phyloP scores from a whole-genome alignment of 371 early-diverging fungal genomes.

The Syncephalis plumigaleata region DNA sequence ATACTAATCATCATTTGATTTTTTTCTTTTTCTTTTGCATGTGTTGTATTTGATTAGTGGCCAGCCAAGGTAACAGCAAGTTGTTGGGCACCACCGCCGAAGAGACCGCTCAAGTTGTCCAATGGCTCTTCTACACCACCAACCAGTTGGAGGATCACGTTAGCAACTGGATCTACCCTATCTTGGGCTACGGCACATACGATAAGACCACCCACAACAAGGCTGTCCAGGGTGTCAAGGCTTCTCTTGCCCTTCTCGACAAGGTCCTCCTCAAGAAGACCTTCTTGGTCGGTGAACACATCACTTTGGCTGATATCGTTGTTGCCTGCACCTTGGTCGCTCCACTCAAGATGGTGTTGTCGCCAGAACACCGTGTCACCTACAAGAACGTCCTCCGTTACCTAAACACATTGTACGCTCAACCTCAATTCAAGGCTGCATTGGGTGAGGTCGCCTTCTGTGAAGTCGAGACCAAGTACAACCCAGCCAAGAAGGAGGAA shows the following conservation, averaged over 20 bases:
- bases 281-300: conserved; percentile 77
- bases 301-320: conserved; percentile 81
- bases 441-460: conserved; percentile 44
- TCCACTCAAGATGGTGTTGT: conserved; percentile 38
- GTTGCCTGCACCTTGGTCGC: conserved; percentile 35
- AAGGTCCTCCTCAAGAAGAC: conserved; percentile 57
- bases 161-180: conserved; percentile 41
- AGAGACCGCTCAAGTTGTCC: conserved; percentile 62
- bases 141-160: conserved; percentile 26
- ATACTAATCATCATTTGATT: too few species aligned
- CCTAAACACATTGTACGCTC: conserved; percentile 27
- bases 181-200: conserved; percentile 38
- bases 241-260: conserved; percentile 48
- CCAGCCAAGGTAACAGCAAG: conserved; percentile 31
- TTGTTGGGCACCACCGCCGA: conserved; percentile 44
- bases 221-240: conserved; percentile 41
- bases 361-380: conserved; percentile 46
- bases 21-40: too few species aligned
- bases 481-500: conserved; percentile 19
- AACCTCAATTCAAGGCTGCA: conserved; percentile 63
- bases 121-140: conserved; percentile 61
- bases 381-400: conserved; percentile 70
- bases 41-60: conserved; percentile 20
- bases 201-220: conserved; percentile 48
- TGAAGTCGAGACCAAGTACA: conserved; percentile 32